These are phyloP conservation scores for Xerophyta viscosa DNA, from an alignment of 106 monocot species.

Conservation along the genomic window DNA sequence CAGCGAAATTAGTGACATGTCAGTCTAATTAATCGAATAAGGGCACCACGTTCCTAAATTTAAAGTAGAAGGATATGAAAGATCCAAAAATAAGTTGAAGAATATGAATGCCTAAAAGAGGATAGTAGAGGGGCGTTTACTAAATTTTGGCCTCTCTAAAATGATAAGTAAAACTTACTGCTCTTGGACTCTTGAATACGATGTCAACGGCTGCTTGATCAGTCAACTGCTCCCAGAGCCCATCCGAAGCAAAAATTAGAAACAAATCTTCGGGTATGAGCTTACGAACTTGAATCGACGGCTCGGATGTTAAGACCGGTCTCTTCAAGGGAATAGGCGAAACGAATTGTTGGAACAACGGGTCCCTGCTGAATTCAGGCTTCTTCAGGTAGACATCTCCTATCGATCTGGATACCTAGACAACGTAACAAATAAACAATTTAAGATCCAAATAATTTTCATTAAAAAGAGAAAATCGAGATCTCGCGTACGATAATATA, in stretches of 20 bases:
- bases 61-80: too few species aligned
- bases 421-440: background rate
- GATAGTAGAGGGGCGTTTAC: too few species aligned
- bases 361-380: slow-evolving; percentile 33
- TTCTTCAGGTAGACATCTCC: slow-evolving; percentile 40
- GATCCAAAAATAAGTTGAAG: too few species aligned
- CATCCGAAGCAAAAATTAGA: slow-evolving; percentile 73
- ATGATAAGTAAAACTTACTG: slow-evolving; percentile 28
- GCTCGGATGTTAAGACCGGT: slow-evolving; percentile 57
- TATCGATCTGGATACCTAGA: slow-evolving; percentile 40
- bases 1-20: too few species aligned
- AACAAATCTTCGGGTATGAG: slow-evolving; percentile 47
- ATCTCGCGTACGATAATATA: too few species aligned
- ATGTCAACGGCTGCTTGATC: slow-evolving; percentile 57
- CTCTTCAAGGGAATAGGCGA: slow-evolving; percentile 36
- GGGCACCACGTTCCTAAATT: too few species aligned
- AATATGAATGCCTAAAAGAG: too few species aligned
- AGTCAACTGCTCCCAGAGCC: slow-evolving; percentile 68
- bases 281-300: slow-evolving; percentile 34
- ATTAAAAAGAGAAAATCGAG: too few species aligned
- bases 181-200: slow-evolving; percentile 46
- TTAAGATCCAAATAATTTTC: too few species aligned
- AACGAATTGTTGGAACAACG: slow-evolving; percentile 40
- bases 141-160: too few species aligned
- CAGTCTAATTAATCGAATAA: too few species aligned